Evolutionary conservation across 352 stramenopile species (phyloP), one percentile per base, ranked within the genome.

Genomic region (Pythium sp.): DNA sequence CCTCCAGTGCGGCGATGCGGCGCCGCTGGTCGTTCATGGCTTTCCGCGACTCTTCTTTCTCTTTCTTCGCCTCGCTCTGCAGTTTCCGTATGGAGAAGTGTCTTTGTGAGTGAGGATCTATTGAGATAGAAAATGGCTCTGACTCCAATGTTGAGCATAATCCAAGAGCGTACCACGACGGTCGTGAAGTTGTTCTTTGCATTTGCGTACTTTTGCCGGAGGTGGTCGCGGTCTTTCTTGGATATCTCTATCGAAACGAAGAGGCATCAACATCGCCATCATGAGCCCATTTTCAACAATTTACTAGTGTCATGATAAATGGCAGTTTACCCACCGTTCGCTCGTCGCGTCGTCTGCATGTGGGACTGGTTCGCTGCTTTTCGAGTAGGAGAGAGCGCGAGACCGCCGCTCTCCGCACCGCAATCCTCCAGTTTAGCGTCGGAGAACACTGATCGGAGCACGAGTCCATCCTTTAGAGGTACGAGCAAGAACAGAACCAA

Each of bases 181-280:
- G 85, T 72, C 2, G 76, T 81, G 34, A 95, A 90, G 62, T 91
- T 91, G 55, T 68, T 87, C 74, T 95, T 95, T 26, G 84, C 87
- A 56, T 93, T 93, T 15, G 82, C 64, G 66, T 92, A 92, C 53
- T 95, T 95, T 41, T 87, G 75, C 14, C 81, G 81, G 58, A 95
- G 70, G 34, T 88, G 79, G 62, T 95, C 81, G 30, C 81, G 75
- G 36, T 93, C 86, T 54, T 70, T 78, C 30, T 81, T 72, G n/a
- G 83, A 78, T 28, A 86, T 75, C 36, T 89, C 81, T 78, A 64
- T 43, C 49, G 28, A 54, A n/a, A 15, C 9, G 15, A 47, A 20
- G 12, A 41, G 5, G 11, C 38, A 47, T 14, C 38, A 47, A 18
- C 38, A 47, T 6, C 14, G 15, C 5, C 12, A 20, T 6, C 38